A percentile compares a stretch with the other conserved stretches of the same genome.
These are phyloP conservation scores for Spongospora subterranea DNA, from an alignment of 208 protist species.

Conservation along the genomic window DNA sequence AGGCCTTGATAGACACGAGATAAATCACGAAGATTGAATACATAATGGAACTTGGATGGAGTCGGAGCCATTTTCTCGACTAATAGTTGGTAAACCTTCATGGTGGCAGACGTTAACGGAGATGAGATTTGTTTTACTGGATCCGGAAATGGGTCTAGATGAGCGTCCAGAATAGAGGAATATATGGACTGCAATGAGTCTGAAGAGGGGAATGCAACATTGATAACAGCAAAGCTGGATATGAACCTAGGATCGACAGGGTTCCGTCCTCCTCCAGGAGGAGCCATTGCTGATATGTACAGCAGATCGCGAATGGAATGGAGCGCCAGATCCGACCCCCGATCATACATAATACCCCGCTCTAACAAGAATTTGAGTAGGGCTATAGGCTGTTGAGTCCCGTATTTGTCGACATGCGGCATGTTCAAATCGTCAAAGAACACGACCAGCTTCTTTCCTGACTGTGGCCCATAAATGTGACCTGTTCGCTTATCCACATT, in stretches of 20 bases:
- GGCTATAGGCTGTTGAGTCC: slow-evolving; percentile 98
- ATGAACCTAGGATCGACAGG: slow-evolving; percentile 95
- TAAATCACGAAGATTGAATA: slow-evolving; percentile 98
- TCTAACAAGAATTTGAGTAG: slow-evolving; percentile 97
- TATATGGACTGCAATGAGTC: slow-evolving; percentile 94
- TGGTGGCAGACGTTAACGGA: slow-evolving; percentile 86
- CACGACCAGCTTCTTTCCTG: slow-evolving; percentile 91
- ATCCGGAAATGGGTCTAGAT: slow-evolving; percentile 71
- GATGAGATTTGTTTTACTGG: slow-evolving; percentile 65
- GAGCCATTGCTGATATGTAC: slow-evolving; percentile 94
- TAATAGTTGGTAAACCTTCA: slow-evolving; percentile 89
- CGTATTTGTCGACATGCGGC: slow-evolving; percentile 96
- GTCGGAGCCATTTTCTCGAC: slow-evolving; percentile 90
- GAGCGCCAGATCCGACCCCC: slow-evolving; percentile 90
- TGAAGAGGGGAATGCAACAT: slow-evolving; percentile 93
- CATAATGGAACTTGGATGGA: slow-evolving; percentile 98
- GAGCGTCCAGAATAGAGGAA: slow-evolving; percentile 87
- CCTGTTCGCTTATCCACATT: slow-evolving; percentile 95
- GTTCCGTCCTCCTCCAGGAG: slow-evolving; percentile 93
- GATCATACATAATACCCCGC: slow-evolving; percentile 92
- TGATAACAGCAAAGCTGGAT: slow-evolving; percentile 94
- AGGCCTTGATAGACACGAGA: slow-evolving; percentile 96
- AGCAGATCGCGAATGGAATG: slow-evolving; percentile 93
- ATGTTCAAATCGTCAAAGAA: slow-evolving; percentile 99
- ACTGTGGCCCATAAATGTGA: slow-evolving; percentile 90